A percentile compares a stretch with the other conserved stretches of the same genome.
phyloP scores from a whole-genome alignment of 352 stramenopile species.

The Pythium aristosporum region DNA sequence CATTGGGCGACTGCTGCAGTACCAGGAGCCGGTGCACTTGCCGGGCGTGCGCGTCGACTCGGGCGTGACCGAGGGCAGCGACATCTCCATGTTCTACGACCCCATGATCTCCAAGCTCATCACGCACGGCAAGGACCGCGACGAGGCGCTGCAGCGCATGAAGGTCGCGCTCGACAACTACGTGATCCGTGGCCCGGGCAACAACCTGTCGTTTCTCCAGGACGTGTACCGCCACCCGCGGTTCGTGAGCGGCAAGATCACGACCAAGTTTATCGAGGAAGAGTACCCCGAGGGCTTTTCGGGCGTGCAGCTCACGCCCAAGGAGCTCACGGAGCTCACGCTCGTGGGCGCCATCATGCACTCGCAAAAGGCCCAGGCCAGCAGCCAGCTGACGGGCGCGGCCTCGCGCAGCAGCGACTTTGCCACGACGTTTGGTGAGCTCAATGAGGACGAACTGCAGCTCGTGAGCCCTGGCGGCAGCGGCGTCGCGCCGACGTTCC shows the following conservation, averaged over 20 bases:
- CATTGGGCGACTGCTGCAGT: slow-evolving; percentile 73
- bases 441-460: slow-evolving; percentile 60
- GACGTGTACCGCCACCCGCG: slow-evolving; percentile 80
- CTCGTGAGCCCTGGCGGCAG: slow-evolving; percentile 46
- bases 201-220: slow-evolving; percentile 94
- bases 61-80: slow-evolving; percentile 84
- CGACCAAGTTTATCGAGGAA: slow-evolving; percentile 96
- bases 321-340: slow-evolving; percentile 40
- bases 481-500: slow-evolving; percentile 63
- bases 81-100: slow-evolving; percentile 93
- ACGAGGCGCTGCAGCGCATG: slow-evolving; percentile 82
- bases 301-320: slow-evolving; percentile 63
- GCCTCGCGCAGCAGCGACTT: slow-evolving; percentile 57
- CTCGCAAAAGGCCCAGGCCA: slow-evolving; percentile 29
- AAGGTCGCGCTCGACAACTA: slow-evolving; percentile 87
- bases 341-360: slow-evolving; percentile 28
- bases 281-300: slow-evolving; percentile 96
- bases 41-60: slow-evolving; percentile 84
- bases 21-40: slow-evolving; percentile 34
- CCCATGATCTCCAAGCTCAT: slow-evolving; percentile 95
- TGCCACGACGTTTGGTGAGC: slow-evolving; percentile 26
- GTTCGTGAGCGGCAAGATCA: slow-evolving; percentile 90
- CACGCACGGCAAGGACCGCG: slow-evolving; percentile 84
- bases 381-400: slow-evolving; percentile 60
- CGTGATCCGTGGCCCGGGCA: slow-evolving; percentile 91